These are phyloP conservation scores for Venturia effusa DNA, from an alignment of 2,329 filamentous ascomycete species.

Conservation along the genomic window DNA sequence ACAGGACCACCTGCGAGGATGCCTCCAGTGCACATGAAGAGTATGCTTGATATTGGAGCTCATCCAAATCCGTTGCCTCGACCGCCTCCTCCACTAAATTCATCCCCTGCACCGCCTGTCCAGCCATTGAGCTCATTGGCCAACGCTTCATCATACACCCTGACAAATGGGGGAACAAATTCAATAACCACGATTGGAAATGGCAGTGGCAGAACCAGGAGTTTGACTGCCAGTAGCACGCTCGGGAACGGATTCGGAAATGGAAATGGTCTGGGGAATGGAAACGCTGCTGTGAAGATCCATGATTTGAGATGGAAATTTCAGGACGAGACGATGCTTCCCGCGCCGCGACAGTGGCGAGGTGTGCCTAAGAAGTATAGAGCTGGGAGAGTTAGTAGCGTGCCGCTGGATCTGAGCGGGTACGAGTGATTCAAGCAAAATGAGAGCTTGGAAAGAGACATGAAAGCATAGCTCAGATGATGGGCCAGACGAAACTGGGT, in stretches of 20 bases:
- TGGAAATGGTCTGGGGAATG: background rate
- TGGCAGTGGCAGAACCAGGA: constrained; percentile 15
- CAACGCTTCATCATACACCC: constrained; percentile 49
- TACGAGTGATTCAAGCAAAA: constrained; percentile 28
- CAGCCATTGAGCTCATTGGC: constrained; percentile 47
- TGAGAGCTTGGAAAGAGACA: background rate
- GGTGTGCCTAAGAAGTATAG: constrained; percentile 71
- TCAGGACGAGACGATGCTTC: constrained; percentile 68
- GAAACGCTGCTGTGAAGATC: constrained; percentile 33
- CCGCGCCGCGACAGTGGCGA: constrained; percentile 71
- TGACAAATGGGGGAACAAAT: constrained; percentile 28
- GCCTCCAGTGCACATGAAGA: constrained; percentile 17
- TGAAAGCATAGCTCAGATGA: too few species aligned
- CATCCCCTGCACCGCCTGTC: constrained; percentile 23
- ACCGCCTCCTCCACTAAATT: constrained; percentile 26
- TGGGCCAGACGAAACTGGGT: too few species aligned
- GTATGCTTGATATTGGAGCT: background rate
- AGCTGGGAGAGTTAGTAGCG: constrained; percentile 85
- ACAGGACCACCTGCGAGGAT: constrained; percentile 32
- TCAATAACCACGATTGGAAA: background rate
- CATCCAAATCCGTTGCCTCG: constrained; percentile 29
- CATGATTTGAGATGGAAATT: constrained; percentile 81
- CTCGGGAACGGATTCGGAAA: constrained; percentile 6
- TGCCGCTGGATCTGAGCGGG: constrained; percentile 70
- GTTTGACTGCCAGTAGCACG: constrained; percentile 15